These are phyloP conservation scores for Tetradesmus lagerheimii DNA, from an alignment of 139 green algal genomes.

Conservation along the genomic window DNA sequence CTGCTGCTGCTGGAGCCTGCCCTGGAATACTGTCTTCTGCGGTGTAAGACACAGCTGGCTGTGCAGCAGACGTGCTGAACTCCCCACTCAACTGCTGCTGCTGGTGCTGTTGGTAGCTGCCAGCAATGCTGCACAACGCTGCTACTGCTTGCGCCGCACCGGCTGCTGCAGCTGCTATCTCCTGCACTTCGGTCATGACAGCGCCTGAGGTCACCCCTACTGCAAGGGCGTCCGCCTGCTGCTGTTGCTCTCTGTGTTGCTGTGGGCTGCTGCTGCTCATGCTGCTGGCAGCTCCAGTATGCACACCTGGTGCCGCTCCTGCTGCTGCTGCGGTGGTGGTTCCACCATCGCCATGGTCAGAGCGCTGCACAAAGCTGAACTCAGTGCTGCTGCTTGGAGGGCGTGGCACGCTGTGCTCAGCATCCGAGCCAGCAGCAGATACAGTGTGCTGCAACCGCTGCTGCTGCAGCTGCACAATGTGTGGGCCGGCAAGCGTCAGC, in stretches of 20 bases:
- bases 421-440: background rate
- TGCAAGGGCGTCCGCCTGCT: background rate
- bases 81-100: background rate
- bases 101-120: background rate
- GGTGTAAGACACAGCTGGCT: background rate
- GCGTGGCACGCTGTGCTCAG: background rate
- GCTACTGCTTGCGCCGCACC: background rate
- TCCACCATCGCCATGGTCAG: background rate
- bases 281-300: background rate
- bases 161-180: background rate
- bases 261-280: background rate
- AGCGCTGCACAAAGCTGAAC: background rate
- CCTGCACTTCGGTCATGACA: background rate
- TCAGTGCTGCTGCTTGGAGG: background rate
- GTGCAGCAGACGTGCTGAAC: background rate
- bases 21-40: too few relatives aligned
- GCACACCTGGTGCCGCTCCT: background rate
- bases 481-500: background rate
- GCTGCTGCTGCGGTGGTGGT: background rate
- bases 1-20: background rate
- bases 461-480: background rate
- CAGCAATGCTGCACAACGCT: background rate
- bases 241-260: background rate
- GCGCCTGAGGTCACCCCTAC: background rate
- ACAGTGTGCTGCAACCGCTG: background rate